Evolutionary conservation across 495 filamentous ascomycete species (phyloP).

Genomic region (Alectoria sarmentosa): DNA sequence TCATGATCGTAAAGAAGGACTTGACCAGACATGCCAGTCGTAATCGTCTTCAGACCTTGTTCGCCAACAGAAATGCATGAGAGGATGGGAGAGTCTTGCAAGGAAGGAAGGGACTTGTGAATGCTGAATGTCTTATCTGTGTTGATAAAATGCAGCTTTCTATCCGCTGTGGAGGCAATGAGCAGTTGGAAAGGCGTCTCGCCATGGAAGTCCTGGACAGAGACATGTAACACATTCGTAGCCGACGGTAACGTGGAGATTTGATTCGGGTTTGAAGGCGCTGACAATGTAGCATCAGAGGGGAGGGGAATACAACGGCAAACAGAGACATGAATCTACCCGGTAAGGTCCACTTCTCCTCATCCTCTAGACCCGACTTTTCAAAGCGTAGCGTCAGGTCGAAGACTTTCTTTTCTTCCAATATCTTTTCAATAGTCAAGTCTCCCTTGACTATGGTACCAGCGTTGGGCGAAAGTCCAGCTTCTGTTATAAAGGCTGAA

Average conservation of each 20-base stretch:
- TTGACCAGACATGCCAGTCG: slow-evolving; percentile 59
- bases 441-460: slow-evolving; percentile 34
- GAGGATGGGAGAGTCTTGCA: slow-evolving; percentile 57
- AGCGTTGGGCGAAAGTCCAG: slow-evolving; percentile 44
- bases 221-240: slow-evolving; percentile 50
- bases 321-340: slow-evolving; percentile 33
- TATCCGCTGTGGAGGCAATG: slow-evolving; percentile 47
- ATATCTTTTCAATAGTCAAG: slow-evolving; percentile 55
- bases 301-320: background rate
- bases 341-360: slow-evolving; percentile 42
- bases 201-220: slow-evolving; percentile 35
- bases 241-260: slow-evolving; percentile 39
- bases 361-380: slow-evolving; percentile 40
- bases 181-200: slow-evolving; percentile 26
- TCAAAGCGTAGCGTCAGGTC: slow-evolving; percentile 53
- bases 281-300: slow-evolving; percentile 29
- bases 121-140: slow-evolving; percentile 27
- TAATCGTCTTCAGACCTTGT: slow-evolving; percentile 31
- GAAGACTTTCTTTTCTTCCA: slow-evolving; percentile 59
- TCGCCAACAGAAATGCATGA: slow-evolving; percentile 35
- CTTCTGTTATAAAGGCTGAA: slow-evolving; percentile 53
- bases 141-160: slow-evolving; percentile 42
- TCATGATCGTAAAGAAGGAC: slow-evolving; percentile 38
- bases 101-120: slow-evolving; percentile 30
- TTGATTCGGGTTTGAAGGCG: slow-evolving; percentile 40